Conservation (phyloP, 352 stramenopile species). For the Pythium utonaiense region DNA sequence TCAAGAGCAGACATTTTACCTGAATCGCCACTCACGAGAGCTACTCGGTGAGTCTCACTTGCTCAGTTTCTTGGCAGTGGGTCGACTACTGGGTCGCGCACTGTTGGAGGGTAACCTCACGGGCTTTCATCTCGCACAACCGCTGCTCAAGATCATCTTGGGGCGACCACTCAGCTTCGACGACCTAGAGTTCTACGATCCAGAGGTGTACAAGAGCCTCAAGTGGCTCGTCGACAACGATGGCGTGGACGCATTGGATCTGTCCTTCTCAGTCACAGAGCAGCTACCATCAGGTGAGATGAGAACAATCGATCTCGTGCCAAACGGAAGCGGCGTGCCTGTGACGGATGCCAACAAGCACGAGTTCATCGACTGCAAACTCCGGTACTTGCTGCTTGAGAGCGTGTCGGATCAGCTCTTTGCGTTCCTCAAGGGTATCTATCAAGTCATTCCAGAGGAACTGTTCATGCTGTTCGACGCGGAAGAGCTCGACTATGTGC, state of each 20-base stretch:
- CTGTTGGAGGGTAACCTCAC: conserved; percentile 88
- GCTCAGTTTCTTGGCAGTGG: conserved; percentile 35
- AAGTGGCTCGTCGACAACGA: conserved; percentile 30
- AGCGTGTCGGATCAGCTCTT: conserved; percentile 86
- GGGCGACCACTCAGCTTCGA: conserved; percentile 25
- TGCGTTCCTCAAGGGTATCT: conserved; percentile 93
- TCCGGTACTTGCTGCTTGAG: conserved; percentile 92
- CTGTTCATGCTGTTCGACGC: conserved; percentile 90
- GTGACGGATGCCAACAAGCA: conserved; percentile 95
- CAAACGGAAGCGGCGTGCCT: conserved; percentile 29
- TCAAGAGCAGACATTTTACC: conserved; percentile 41
- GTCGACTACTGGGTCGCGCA: conserved; percentile 41
- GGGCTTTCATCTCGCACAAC: conserved; percentile 81
- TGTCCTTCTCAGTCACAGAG: conserved; percentile 38
- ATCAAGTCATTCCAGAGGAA: conserved; percentile 90
- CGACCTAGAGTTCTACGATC: conserved; percentile 41
- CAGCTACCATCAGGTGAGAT: not conserved
- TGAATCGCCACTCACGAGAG: conserved; percentile 36
- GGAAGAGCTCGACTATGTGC: conserved; percentile 30
- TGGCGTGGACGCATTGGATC: conserved; percentile 30
- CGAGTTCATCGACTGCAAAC: conserved; percentile 89
- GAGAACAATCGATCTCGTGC: not conserved
- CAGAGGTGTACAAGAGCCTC: conserved; percentile 24
- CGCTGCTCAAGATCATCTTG: conserved; percentile 44
- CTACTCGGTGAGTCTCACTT: conserved; percentile 28